Evolutionary conservation across 2,329 filamentous ascomycete genomes (phyloP).

Genomic region (Metarhizium sp.): DNA sequence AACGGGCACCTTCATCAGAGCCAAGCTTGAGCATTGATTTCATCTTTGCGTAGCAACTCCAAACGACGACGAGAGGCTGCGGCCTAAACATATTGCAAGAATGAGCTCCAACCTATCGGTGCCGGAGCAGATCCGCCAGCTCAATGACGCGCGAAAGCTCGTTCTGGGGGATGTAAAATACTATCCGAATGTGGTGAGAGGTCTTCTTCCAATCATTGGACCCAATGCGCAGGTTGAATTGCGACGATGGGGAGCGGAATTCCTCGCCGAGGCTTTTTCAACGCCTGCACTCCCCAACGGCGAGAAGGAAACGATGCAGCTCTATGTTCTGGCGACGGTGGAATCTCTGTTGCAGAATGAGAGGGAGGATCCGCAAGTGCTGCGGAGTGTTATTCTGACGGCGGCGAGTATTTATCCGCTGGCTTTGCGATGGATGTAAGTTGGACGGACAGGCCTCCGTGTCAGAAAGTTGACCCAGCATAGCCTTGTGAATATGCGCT

Average conservation of each 20-base stretch:
- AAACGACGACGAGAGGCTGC: not conserved
- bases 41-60: not conserved
- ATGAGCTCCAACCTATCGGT: conserved; percentile 46
- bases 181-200: conserved; percentile 86
- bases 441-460: conserved; percentile 30
- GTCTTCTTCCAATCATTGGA: conserved; percentile 84
- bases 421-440: conserved; percentile 90
- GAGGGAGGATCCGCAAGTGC: conserved; percentile 68
- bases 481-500: not conserved
- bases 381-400: conserved; percentile 80
- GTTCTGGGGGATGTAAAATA: conserved; percentile 79
- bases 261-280: conserved; percentile 90
- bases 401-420: conserved; percentile 89
- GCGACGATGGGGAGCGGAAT: conserved; percentile 92
- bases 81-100: conserved; percentile 30
- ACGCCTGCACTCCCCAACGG: conserved; percentile 71
- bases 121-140: conserved; percentile 72
- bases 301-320: conserved; percentile 72
- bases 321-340: conserved; percentile 70
- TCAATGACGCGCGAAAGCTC: conserved; percentile 82
- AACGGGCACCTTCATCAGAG: not conserved
- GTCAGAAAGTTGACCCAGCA: not conserved
- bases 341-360: conserved; percentile 59
- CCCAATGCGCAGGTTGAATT: conserved; percentile 67
- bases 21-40: not conserved